A percentile compares a stretch with the other conserved stretches of the same genome.
Evolutionary conservation across 1,284 basidiomycete genomes (phyloP).

Genomic region (Melanopsichium pennsylvanicum): DNA sequence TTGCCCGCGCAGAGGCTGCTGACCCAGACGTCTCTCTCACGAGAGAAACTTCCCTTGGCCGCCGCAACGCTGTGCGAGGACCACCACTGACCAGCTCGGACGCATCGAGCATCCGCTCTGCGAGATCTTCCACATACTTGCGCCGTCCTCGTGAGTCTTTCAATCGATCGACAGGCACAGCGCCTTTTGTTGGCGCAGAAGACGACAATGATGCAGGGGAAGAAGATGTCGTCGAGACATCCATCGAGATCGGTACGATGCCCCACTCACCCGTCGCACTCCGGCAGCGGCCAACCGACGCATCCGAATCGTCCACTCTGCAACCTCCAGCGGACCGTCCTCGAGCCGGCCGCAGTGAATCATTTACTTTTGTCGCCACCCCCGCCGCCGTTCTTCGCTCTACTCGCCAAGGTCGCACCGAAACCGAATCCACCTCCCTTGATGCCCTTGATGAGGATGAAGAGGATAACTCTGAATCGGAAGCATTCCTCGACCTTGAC

Average conservation of each 20-base stretch:
- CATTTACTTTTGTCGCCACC: conserved; percentile 38
- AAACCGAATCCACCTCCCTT: too few relatives aligned
- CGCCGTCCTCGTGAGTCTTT: conserved; percentile 2
- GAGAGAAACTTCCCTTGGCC: conserved; percentile 20
- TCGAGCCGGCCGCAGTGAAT: conserved; percentile 16
- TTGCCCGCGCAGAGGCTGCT: not conserved
- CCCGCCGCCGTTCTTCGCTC: conserved; percentile 36
- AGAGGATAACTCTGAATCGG: conserved; percentile 15
- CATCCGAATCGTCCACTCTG: not conserved
- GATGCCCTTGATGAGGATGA: too few relatives aligned
- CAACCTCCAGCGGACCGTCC: conserved; percentile 12
- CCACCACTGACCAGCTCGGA: conserved; percentile 20
- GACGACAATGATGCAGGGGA: conserved; percentile 13
- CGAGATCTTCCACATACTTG: conserved; percentile 16
- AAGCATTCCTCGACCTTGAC: conserved; percentile 37
- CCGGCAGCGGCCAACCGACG: not conserved
- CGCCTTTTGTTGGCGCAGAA: not conserved
- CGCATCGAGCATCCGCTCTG: conserved; percentile 24
- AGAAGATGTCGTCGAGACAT: conserved; percentile 22
- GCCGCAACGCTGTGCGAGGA: conserved; percentile 38
- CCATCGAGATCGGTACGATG: conserved; percentile 19
- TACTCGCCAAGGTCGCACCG: conserved; percentile 16
- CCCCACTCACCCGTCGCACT: conserved; percentile 1
- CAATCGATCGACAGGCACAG: not conserved
- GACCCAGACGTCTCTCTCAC: conserved; percentile 36